phyloP scores from a whole-genome alignment of 306 rosid species.

The Albizia julibrissin region DNA sequence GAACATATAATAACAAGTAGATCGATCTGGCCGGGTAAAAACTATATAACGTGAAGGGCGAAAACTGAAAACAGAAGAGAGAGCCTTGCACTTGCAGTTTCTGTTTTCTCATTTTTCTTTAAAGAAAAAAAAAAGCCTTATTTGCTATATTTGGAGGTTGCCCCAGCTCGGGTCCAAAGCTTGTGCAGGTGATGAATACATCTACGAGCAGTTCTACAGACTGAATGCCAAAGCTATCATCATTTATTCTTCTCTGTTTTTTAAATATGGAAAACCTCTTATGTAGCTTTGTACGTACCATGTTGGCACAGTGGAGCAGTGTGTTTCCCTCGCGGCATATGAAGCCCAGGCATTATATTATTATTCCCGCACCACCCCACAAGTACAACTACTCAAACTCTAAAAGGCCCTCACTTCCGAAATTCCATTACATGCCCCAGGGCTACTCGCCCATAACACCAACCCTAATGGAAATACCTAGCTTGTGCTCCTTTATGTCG shows the following conservation, averaged over 20 bases:
- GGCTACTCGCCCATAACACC: conserved; percentile 42
- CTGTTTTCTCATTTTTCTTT: not conserved
- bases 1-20: not conserved
- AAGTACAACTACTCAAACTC: conserved; percentile 33
- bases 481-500: not conserved
- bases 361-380: conserved; percentile 10
- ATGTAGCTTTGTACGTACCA: conserved; percentile 11
- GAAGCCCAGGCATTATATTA: conserved; percentile 8
- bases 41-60: not conserved
- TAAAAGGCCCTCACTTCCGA: conserved; percentile 37
- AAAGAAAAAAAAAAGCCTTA: not conserved
- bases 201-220: conserved; percentile 1
- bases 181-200: conserved; percentile 20
- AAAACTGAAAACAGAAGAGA: conserved; percentile 16
- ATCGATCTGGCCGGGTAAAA: not conserved
- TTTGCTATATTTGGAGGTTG: conserved; percentile 23
- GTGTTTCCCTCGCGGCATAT: conserved; percentile 31
- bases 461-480: conserved; percentile 52
- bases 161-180: conserved; percentile 17
- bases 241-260: not conserved
- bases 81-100: not conserved
- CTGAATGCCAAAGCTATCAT: conserved; percentile 4
- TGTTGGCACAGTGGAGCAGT: not conserved
- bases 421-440: conserved; percentile 20
- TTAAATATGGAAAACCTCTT: conserved; percentile 14